These are phyloP conservation scores for Populus nigra DNA, from an alignment of 345 rosid genomes.

Conservation along the genomic window DNA sequence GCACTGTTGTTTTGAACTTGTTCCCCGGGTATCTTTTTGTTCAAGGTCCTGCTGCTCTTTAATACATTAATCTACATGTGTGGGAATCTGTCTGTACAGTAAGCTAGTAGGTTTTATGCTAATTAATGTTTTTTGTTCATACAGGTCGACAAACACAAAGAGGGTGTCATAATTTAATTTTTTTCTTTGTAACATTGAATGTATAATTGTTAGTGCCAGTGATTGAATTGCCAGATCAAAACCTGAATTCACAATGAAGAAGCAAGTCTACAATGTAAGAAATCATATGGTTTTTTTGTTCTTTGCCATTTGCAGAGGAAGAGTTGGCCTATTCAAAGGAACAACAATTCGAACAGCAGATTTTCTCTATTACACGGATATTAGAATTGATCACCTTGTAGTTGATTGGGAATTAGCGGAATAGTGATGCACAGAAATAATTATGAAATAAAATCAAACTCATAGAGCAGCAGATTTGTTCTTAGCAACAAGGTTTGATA, in stretches of 20 bases:
- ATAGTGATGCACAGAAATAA: not conserved
- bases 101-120: not conserved
- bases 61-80: constrained; percentile 11
- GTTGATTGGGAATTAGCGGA: not conserved
- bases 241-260: not conserved
- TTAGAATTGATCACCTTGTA: not conserved
- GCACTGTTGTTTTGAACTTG: not conserved
- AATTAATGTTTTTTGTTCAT: not conserved
- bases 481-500: not conserved
- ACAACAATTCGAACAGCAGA: not conserved
- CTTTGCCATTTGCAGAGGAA: not conserved
- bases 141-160: not conserved
- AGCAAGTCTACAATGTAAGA: not conserved
- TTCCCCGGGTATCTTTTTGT: not conserved
- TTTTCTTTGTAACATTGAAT: not conserved
- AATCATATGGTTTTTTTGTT: not conserved
- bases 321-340: not conserved
- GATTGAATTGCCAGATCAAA: not conserved
- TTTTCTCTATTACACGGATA: too few species aligned
- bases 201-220: not conserved
- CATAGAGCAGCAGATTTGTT: not conserved
- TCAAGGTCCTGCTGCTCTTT: not conserved
- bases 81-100: constrained; percentile 10
- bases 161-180: not conserved
- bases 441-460: not conserved